phyloP scores from a whole-genome alignment of 2,329 filamentous ascomycete genomes.

The Orbilia ellipsospora region DNA sequence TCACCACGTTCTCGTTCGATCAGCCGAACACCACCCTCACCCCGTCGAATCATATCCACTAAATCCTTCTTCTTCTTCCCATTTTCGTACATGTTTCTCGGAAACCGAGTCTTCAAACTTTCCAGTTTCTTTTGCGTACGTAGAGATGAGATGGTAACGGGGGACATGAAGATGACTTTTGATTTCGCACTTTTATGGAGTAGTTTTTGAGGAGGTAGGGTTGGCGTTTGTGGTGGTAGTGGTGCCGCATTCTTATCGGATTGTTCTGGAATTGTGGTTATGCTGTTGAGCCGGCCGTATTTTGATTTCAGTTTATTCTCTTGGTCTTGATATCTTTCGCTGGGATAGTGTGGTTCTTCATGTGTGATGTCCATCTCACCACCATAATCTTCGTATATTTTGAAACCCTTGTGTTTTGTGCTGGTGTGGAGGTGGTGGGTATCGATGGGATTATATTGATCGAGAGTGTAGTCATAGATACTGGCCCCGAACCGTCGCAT shows the following conservation, averaged over 20 bases:
- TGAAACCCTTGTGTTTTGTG: no score
- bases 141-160: not conserved
- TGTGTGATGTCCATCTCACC: no score
- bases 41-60: not conserved
- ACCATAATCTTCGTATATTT: no score
- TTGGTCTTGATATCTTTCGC: no score
- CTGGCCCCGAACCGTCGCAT: not conserved
- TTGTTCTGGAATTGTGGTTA: no score
- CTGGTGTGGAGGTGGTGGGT: no score
- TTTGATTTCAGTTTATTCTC: no score
- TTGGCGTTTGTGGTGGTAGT: not conserved
- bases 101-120: constrained; percentile 24
- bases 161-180: not conserved
- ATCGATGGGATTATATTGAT: no score
- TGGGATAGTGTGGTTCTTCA: no score
- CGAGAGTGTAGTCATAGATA: no score
- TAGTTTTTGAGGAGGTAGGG: constrained; percentile 34
- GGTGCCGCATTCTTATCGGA: no score
- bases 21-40: not conserved
- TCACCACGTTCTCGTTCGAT: not conserved
- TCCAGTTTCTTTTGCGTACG: constrained; percentile 9
- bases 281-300: no score
- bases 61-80: constrained; percentile 14
- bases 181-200: constrained; percentile 45
- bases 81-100: constrained; percentile 26